Conservation (phyloP, 2,329 filamentous ascomycete genomes). For the Sphaerostilbella broomeana region DNA sequence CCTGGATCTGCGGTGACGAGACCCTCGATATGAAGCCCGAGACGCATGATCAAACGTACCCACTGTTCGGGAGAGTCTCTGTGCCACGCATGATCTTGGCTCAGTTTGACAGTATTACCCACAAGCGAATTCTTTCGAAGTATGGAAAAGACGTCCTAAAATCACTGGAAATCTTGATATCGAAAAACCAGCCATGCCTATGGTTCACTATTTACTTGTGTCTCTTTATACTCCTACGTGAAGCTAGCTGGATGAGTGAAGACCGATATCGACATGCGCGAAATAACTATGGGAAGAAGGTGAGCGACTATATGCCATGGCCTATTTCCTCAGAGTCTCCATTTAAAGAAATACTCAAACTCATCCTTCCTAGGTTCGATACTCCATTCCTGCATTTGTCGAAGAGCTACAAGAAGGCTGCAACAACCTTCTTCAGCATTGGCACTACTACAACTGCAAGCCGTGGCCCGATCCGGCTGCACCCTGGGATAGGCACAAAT, state of each 20-base stretch:
- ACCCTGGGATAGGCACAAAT: slow-evolving; percentile 21
- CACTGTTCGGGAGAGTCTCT: slow-evolving; percentile 32
- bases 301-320: background rate
- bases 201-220: slow-evolving; percentile 32
- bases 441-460: slow-evolving; percentile 44
- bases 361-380: slow-evolving; percentile 23
- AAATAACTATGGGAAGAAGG: slow-evolving; percentile 28
- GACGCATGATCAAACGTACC: slow-evolving; percentile 29
- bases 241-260: slow-evolving; percentile 33
- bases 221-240: slow-evolving; percentile 37
- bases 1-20: slow-evolving; percentile 35
- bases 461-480: slow-evolving; percentile 21
- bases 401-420: slow-evolving; percentile 39
- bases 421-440: slow-evolving; percentile 40
- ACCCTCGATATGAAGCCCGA: slow-evolving; percentile 34
- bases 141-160: slow-evolving; percentile 29
- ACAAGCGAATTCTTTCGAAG: slow-evolving; percentile 29
- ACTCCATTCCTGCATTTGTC: slow-evolving; percentile 35
- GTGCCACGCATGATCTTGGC: slow-evolving; percentile 40
- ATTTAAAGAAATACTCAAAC: background rate
- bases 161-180: slow-evolving; percentile 30
- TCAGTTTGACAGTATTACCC: slow-evolving; percentile 39
- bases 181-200: slow-evolving; percentile 24
- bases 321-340: background rate
- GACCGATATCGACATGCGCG: slow-evolving; percentile 39